A percentile compares a stretch with the other conserved stretches of the same genome.
Conservation (phyloP, 805 yeast species). For the Starmerella powellii region DNA sequence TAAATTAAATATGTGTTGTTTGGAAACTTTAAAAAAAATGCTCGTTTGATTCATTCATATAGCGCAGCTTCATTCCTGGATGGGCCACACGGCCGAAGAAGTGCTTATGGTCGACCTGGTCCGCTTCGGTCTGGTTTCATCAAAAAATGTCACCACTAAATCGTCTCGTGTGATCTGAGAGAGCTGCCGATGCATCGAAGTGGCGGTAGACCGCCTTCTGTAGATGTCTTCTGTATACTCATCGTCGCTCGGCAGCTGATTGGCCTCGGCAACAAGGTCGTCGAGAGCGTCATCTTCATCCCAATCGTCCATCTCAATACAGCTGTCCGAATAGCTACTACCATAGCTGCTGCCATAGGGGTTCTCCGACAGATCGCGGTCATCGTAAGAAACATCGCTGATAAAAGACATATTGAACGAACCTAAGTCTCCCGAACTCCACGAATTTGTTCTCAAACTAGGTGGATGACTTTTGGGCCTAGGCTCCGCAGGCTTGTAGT, state of each 20-base stretch:
- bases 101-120: constrained; percentile 4
- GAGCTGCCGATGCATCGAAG: constrained; percentile 8
- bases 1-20: background rate
- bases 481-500: constrained; percentile 33
- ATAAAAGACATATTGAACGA: constrained; percentile 4
- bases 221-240: constrained; percentile 15
- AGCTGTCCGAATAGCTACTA: constrained; percentile 31
- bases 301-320: constrained; percentile 26
- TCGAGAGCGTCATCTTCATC: constrained; percentile 27
- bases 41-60: no score
- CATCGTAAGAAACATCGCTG: no score
- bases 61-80: background rate
- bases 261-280: constrained; percentile 39
- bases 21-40: no score
- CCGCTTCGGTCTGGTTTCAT: constrained; percentile 9
- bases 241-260: constrained; percentile 37
- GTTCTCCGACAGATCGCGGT: constrained; percentile 5
- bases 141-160: constrained; percentile 11
- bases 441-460: no score
- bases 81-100: constrained; percentile 6
- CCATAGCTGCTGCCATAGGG: constrained; percentile 20
- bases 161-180: constrained; percentile 7
- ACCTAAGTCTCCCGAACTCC: background rate
- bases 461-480: no score
- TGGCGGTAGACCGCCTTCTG: background rate